Evolutionary conservation across 2,329 filamentous ascomycete species (phyloP).

Genomic region (Aspergillus terreus): DNA sequence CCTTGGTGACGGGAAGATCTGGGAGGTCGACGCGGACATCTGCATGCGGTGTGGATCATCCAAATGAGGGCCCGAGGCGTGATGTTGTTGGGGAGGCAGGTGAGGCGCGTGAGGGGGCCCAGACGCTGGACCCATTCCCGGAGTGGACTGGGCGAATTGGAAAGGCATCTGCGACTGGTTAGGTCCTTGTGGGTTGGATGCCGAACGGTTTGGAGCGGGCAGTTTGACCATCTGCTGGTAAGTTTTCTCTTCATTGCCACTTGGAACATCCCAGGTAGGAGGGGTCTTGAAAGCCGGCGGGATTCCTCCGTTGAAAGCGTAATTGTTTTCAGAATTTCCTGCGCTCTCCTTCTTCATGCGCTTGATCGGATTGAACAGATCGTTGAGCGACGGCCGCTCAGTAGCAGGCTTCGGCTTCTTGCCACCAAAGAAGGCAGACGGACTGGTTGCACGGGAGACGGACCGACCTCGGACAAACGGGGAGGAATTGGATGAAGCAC

Average conservation of each 20-base stretch:
- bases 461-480: constrained; percentile 54
- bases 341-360: constrained; percentile 65
- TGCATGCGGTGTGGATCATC: constrained; percentile 84
- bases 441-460: constrained; percentile 46
- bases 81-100: constrained; percentile 71
- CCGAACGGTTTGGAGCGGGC: constrained; percentile 61
- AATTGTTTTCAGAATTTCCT: constrained; percentile 56
- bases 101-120: constrained; percentile 74
- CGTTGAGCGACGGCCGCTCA: constrained; percentile 52
- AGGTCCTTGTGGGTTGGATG: constrained; percentile 64
- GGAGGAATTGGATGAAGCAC: constrained; percentile 59
- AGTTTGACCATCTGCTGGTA: constrained; percentile 78
- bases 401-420: constrained; percentile 66
- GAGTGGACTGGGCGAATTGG: constrained; percentile 72
- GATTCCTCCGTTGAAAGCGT: constrained; percentile 75
- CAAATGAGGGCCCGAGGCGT: constrained; percentile 65
- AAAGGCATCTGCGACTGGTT: constrained; percentile 82
- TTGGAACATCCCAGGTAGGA: constrained; percentile 75
- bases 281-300: constrained; percentile 78
- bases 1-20: constrained; percentile 81
- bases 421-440: constrained; percentile 58
- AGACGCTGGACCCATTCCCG: constrained; percentile 63
- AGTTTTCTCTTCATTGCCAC: constrained; percentile 69
- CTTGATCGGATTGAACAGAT: constrained; percentile 62
- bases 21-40: constrained; percentile 75